Base-by-base conservation (phyloP, 2,329 filamentous ascomycete genomes). In the Mycosphaerelloides madeirae region DNA sequence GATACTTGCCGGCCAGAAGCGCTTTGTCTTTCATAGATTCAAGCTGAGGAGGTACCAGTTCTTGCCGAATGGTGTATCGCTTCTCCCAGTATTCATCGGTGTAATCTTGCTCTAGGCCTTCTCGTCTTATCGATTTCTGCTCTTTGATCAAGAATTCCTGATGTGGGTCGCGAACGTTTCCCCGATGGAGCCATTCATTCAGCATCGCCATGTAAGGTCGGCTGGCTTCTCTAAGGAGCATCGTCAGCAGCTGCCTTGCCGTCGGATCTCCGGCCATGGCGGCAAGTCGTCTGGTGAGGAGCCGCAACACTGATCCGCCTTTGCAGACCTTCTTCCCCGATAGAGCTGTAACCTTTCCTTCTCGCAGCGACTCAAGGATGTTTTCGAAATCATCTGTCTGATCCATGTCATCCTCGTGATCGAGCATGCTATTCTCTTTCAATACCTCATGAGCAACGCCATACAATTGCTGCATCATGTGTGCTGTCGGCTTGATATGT, bases 71-170 rank as follows among this genome's bases (percentile, higher is more conserved):
- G 3, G 93, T 97, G 63, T 98, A 98, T 52, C 93, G 79, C 61
- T 95, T 88, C 65, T 98, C 93, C 93, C 93, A 98, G 66, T 98
- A 98, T 61, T 98, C 93, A 65, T 98, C 93, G 0, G 91, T 98
- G 61, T 97, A 98, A 65, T 98, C 93, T 62, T 95, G 84, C 61
- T 97, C 89, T 2, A 98, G 72, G 47, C 87, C 79, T 64, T 97
- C 93, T 31, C 93, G 80, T 46, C 85, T 84, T 57, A 98, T 96
- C 60, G 90, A 95, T 67, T 91, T 94, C 58, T 95, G 88, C 65
- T 97, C 93, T 62, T 94, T 94, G 61, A 98, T 83, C 41, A 98
- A 71, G 56, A 98, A 98, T 65, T 98, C 93, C 1, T 83, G 80
- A 64, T 97, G 91, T 0, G 90, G 88, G 64, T 98, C 93, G 60